A percentile compares a stretch with the other conserved stretches of the same genome.
These are phyloP conservation scores for Fonsecaea pedrosoi DNA, from an alignment of 2,329 filamentous ascomycete genomes.

Conservation along the genomic window DNA sequence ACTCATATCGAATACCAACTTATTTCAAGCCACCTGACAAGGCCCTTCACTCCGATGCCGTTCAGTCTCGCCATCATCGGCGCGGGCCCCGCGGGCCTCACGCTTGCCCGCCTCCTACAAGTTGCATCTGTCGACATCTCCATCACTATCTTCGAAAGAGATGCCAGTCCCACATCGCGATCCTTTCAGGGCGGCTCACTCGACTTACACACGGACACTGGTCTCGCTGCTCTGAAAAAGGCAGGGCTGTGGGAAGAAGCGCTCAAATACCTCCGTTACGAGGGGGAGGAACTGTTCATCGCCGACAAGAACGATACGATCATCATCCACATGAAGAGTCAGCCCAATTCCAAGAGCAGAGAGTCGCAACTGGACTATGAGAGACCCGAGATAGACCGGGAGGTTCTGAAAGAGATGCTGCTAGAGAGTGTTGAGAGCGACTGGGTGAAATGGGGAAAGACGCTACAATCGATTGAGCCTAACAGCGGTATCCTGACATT, in stretches of 20 bases:
- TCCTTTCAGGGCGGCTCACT: slow-evolving; percentile 46
- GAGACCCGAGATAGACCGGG: slow-evolving; percentile 49
- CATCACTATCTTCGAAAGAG: slow-evolving; percentile 44
- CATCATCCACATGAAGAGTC: slow-evolving; percentile 40
- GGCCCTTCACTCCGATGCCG: slow-evolving; percentile 1
- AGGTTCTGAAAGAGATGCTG: slow-evolving; percentile 45
- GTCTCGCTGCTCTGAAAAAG: slow-evolving; percentile 44
- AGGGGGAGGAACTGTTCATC: slow-evolving; percentile 52
- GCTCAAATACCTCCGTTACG: slow-evolving; percentile 46
- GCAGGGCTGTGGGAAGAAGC: slow-evolving; percentile 46
- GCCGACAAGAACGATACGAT: slow-evolving; percentile 50
- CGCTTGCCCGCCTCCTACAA: slow-evolving; percentile 47
- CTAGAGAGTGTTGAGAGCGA: slow-evolving; percentile 42
- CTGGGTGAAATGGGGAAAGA: slow-evolving; percentile 45
- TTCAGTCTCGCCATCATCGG: slow-evolving; percentile 44
- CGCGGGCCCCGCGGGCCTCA: slow-evolving; percentile 46
- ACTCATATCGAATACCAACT: too few relatives aligned
- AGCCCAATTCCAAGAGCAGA: slow-evolving; percentile 7
- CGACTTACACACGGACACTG: slow-evolving; percentile 46
- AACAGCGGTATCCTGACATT: slow-evolving; percentile 43
- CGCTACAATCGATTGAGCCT: slow-evolving; percentile 19
- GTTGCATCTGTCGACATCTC: slow-evolving; percentile 30
- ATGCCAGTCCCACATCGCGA: slow-evolving; percentile 41
- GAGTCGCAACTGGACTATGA: slow-evolving; percentile 22
- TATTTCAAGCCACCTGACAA: too few relatives aligned